These are phyloP conservation scores for Fusarium fujikuroi DNA, from an alignment of 2,329 filamentous ascomycete species.

Conservation along the genomic window DNA sequence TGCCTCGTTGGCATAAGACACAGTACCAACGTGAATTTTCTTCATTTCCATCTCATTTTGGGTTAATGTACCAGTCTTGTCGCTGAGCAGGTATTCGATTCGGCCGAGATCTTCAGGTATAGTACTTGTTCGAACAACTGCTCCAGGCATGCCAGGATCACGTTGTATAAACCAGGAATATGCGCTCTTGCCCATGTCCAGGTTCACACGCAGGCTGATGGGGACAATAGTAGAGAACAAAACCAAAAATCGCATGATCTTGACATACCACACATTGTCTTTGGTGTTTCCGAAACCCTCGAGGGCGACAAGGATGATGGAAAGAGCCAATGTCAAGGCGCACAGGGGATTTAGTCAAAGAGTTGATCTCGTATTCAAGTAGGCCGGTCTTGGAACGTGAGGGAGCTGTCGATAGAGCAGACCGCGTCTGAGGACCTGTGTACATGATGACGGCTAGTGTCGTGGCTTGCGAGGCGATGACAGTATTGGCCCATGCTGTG, in stretches of 20 bases:
- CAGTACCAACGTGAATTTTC: constrained; percentile 97
- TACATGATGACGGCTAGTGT: constrained; percentile 93
- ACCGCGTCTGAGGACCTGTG: constrained; percentile 92
- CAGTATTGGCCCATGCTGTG: constrained; percentile 98
- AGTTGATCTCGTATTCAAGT: constrained; percentile 96
- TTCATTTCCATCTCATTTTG: constrained; percentile 99
- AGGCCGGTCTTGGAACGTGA: constrained; percentile 95
- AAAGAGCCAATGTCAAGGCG: constrained; percentile 84
- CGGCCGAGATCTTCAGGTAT: constrained; percentile 96
- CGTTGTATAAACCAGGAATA: constrained; percentile 96
- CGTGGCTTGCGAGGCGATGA: constrained; percentile 90
- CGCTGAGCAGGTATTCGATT: constrained; percentile 94
- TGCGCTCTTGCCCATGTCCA: constrained; percentile 96
- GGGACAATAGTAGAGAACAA: constrained; percentile 99
- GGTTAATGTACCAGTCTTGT: constrained; percentile 98
- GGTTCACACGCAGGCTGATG: constrained; percentile 93
- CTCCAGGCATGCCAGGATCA: constrained; percentile 88
- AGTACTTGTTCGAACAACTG: constrained; percentile 94
- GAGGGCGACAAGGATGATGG: constrained; percentile 86
- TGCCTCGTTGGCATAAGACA: constrained; percentile 97
- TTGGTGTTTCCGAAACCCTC: constrained; percentile 79
- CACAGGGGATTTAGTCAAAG: constrained; percentile 96
- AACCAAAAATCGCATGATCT: constrained; percentile 97
- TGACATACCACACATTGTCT: constrained; percentile 86
- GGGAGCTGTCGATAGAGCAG: constrained; percentile 89